Base-by-base conservation (phyloP, 73 alveolate species). In the Paraurostyla sp. region DNA sequence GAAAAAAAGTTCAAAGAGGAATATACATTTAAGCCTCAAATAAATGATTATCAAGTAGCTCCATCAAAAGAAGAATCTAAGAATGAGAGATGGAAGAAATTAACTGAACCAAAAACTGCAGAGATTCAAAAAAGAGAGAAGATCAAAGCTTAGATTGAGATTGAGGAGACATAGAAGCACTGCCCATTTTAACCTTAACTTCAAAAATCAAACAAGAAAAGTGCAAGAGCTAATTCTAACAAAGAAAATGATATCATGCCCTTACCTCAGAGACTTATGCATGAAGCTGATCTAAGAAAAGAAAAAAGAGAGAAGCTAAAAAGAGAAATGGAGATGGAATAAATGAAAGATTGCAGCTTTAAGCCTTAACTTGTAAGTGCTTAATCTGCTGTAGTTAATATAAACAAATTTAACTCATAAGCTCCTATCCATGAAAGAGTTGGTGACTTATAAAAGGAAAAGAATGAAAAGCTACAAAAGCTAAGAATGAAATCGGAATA, bases 21-120 rank as follows among this genome's bases (percentile, higher is more conserved):
- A 48, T 71, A 71, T 50, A 57, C 88, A 30, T 89, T 89, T 62
- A 46, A 89, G 56, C 94, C 94, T 32, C 25, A 62, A 62, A 76
- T 89, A 0, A 69, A 54, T n/a, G 82, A 83, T 18, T 43, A 59
- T 33, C 51, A 78, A 35, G 86, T 49, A 3, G 36, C 76, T 33
- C 71, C 63, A n/a, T 48, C 45, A 41, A 68, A 78, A 43, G 94
- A 60, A 43, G 27, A 46, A 38, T 76, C 89, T 18, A 83, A 89
- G 57, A 91, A 89, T 35, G 94, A 89, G 50, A 63, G 94, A 63
- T 89, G 91, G 91, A 80, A 69, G 76, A 78, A 85, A 57, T 71
- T 89, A 25, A 42, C 69, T 25, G 91, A 89, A 46, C 94, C 94
- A 0, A 89, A 89, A 80, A 89, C 94, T 7, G 36, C 88, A 23